Evolutionary conservation across 208 protist genomes (phyloP), one percentile per base, ranked within the genome.

Genomic region (Crithidia thermophila): DNA sequence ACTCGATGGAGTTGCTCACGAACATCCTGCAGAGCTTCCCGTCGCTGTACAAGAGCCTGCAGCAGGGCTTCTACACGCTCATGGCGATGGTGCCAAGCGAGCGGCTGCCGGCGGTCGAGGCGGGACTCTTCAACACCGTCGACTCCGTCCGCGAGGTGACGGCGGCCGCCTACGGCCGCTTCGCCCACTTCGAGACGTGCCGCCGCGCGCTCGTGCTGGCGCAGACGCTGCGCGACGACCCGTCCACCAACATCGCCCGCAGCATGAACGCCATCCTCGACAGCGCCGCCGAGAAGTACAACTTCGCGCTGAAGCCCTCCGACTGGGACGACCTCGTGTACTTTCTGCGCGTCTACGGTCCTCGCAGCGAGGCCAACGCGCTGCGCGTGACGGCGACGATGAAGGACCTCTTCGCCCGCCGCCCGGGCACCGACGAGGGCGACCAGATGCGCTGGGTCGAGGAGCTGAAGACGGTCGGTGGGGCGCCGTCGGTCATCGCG

Each of bases 281-380:
- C 10, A 60, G 84, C 40, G 34, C 66, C 0, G 61, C 45, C 16
- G 55, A 57, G 55, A 58, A 39, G 42, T 84, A 84, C 70, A 34
- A 28, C 51, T 96, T 85, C 66, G 60, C 53, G 23, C 69, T 97
- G n/a, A 27, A 74, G 53, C 58, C 76, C 16, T 77, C 46, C 13
- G 87, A 97, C 75, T 97, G 91, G 91, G 69, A 63, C 37, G 85
- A 94, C 57, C 75, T 97, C 36, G 50, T 90, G 33, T 93, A 94
- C 72, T 90, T 93, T 45, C 62, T 97, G 39, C 37, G 64, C 43
- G 72, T 56, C 14, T 97, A 94, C 67, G 89, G 87, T 43, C 60
- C 71, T 27, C 71, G 70, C 46, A 77, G 79, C 51, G 66, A 75
- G 73, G 75, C 59, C 36, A 88, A 87, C 68, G 80, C 89, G 47